Base-by-base conservation (phyloP, 2,329 filamentous ascomycete species). In the Lasiodiplodia sp. region DNA sequence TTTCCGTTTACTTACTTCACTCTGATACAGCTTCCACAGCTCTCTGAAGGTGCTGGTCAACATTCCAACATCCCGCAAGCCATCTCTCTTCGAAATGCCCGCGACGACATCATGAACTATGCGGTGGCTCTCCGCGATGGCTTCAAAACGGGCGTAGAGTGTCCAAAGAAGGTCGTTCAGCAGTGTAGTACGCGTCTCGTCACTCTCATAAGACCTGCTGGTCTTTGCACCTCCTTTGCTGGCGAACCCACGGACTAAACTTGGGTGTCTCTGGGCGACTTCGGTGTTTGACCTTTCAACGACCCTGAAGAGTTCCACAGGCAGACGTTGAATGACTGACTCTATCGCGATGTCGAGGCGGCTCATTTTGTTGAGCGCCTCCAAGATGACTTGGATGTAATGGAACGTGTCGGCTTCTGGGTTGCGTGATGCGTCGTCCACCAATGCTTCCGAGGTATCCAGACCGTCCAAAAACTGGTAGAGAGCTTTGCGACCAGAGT, bases 11-110 rank as follows among this genome's bases (percentile, higher is more conserved):
- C 60, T 18, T 64, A 64, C 60, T 47, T 99, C 96, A 79, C 96
- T 98, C 77, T 99, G 96, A 75, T 97, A 95, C 8, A 99, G 84
- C 77, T 97, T 97, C 96, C 96, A 99, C 51, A 99, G 83, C 81
- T 98, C 96, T 76, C 95, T 96, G 81, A 99, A 99, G 68, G 94
- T 94, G 67, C 93, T 90, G 6, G 93, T 90, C 62, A 98, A 85
- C 0, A 88, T 86, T 83, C 79, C 89, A 25, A 75, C 75, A 67
- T 87, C 86, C 63, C 77, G 79, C 62, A 85, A 78, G 79, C 91
- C 92, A 76, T 98, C 94, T 62, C 96, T 89, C 71, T 91, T 89
- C 66, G 95, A 89, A 69, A 99, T 92, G 0, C 92, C 92, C 71
- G 91, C 91, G 75, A 97, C 91, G 57, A 96, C 92, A 78, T 98